These are phyloP conservation scores for Phytophthora pseudosyringae DNA, from an alignment of 352 stramenopile species.

Conservation along the genomic window DNA sequence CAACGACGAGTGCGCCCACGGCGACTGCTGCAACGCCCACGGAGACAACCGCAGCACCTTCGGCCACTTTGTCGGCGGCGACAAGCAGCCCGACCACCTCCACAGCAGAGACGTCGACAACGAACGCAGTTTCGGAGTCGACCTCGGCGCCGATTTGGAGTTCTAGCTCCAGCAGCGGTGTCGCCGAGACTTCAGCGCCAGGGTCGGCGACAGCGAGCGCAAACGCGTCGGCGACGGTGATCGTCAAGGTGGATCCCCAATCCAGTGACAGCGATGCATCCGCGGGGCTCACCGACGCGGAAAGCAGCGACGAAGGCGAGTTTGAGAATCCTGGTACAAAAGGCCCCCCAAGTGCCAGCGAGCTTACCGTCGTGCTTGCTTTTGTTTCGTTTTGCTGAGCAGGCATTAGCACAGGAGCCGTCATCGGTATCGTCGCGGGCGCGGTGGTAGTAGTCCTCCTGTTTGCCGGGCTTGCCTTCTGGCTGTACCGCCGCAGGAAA, in stretches of 20 bases:
- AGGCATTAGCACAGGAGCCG: constrained; percentile 27
- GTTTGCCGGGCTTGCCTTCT: constrained; percentile 28
- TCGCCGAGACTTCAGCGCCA: constrained; percentile 11
- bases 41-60: constrained; percentile 17
- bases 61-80: constrained; percentile 3
- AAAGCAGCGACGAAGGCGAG: constrained; percentile 23
- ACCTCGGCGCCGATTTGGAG: constrained; percentile 21
- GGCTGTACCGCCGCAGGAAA: constrained; percentile 31
- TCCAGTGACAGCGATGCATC: constrained; percentile 21
- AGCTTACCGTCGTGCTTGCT: background rate
- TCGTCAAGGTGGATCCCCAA: constrained; percentile 21
- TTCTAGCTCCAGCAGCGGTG: constrained; percentile 10
- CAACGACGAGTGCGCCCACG: background rate
- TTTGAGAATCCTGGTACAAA: background rate
- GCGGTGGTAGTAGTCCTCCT: constrained; percentile 25
- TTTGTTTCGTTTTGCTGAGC: background rate
- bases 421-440: constrained; percentile 30
- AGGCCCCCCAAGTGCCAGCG: background rate
- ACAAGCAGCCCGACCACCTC: background rate
- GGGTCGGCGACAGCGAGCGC: constrained; percentile 23
- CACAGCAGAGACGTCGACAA: constrained; percentile 9
- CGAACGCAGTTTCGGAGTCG: constrained; percentile 3
- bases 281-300: constrained; percentile 8
- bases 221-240: constrained; percentile 32
- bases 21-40: constrained; percentile 5